phyloP scores from a whole-genome alignment of 139 green algal genomes.

The Picochlorum sp. region DNA sequence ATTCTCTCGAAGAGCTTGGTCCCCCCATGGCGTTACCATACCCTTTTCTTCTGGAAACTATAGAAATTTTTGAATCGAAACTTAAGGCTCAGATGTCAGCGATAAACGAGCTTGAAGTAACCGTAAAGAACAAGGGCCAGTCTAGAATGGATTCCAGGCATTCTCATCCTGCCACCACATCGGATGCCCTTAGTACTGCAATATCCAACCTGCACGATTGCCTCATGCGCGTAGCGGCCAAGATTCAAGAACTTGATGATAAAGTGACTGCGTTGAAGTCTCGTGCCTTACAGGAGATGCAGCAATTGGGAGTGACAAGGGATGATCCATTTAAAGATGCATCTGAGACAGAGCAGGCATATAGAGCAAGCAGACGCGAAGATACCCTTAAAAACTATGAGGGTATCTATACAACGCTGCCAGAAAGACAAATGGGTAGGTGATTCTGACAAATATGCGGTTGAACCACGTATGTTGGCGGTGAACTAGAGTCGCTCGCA shows the following conservation, averaged over 20 bases:
- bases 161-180: background rate
- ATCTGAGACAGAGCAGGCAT: conserved; percentile 1
- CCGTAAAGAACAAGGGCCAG: conserved; percentile 5
- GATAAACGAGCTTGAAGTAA: conserved; percentile 22
- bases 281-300: conserved; percentile 1
- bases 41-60: conserved; percentile 15
- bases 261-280: conserved; percentile 7
- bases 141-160: background rate
- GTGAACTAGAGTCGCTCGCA: conserved; percentile 7
- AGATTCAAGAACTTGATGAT: conserved; percentile 30
- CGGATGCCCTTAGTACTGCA: conserved; percentile 11
- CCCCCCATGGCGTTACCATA: conserved; percentile 9
- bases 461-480: background rate
- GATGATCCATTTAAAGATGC: conserved; percentile 36
- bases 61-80: conserved; percentile 16
- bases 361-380: background rate
- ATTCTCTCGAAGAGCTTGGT: conserved; percentile 11
- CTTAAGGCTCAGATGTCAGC: conserved; percentile 9
- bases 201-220: conserved; percentile 32
- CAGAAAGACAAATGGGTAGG: background rate
- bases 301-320: conserved; percentile 12
- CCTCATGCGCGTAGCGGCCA: conserved; percentile 21
- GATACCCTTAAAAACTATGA: background rate
- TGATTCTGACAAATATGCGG: too few species aligned
- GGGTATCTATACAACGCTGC: background rate